Conservation (phyloP, 1,284 basidiomycete genomes). For the Tylopilus sp. region DNA sequence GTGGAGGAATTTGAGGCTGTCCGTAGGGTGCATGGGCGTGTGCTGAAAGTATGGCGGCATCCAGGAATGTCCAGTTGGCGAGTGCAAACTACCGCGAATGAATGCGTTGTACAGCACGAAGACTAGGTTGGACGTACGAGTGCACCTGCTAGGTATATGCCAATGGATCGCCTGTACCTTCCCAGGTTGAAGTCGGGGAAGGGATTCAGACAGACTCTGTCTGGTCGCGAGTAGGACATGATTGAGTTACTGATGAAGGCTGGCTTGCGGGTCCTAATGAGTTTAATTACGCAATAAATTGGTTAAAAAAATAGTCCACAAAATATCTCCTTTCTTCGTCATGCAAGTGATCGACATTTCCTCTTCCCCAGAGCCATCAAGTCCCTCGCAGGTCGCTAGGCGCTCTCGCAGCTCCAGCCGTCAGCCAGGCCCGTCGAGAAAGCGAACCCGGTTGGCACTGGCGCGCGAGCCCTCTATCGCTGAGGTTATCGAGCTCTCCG, state of each 20-base stretch:
- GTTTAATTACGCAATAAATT: conserved; percentile 21
- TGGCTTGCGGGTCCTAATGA: too few relatives aligned
- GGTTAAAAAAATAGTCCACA: neutral
- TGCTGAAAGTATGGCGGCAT: conserved; percentile 86
- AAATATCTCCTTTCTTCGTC: neutral
- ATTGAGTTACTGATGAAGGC: too few relatives aligned
- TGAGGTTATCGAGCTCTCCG: conserved; percentile 30
- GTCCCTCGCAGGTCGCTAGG: conserved; percentile 4
- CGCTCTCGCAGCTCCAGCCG: conserved; percentile 17
- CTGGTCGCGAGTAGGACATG: conserved; percentile 44
- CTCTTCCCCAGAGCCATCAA: conserved; percentile 27
- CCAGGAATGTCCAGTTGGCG: conserved; percentile 94
- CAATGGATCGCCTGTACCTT: conserved; percentile 73
- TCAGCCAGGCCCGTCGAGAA: conserved; percentile 21
- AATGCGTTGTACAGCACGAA: neutral
- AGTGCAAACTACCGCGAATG: conserved; percentile 69
- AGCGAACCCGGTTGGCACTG: conserved; percentile 8
- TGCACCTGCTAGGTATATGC: conserved; percentile 89
- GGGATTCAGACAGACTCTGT: conserved; percentile 75
- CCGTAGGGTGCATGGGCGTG: conserved; percentile 73
- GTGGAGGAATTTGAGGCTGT: conserved; percentile 65
- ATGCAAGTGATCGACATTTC: conserved; percentile 28
- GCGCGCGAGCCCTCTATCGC: conserved; percentile 6
- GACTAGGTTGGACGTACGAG: conserved; percentile 57
- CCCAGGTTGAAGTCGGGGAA: conserved; percentile 63